Evolutionary conservation across 139 green algal genomes (phyloP).

Genomic region (Coelastrella sp.): DNA sequence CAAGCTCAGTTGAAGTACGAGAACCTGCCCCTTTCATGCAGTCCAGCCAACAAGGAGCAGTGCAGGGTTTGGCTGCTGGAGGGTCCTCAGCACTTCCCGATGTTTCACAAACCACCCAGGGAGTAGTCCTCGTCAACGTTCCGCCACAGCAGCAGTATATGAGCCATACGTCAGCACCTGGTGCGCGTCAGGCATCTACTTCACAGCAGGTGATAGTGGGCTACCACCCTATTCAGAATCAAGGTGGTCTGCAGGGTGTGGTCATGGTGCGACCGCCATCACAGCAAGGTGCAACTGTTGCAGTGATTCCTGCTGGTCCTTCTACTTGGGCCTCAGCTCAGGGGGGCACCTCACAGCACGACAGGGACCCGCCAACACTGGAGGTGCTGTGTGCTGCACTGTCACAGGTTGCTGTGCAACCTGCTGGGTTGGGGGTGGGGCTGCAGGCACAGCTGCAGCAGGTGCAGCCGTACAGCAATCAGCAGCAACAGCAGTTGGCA

Average conservation of each 20-base stretch:
- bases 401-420: background rate
- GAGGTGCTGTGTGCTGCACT: conserved; percentile 26
- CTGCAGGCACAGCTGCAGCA: conserved; percentile 8
- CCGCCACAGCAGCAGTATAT: background rate
- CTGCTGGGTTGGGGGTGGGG: background rate
- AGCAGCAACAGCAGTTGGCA: background rate
- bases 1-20: background rate
- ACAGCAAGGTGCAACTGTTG: conserved; percentile 27
- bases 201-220: conserved; percentile 2
- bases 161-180: background rate
- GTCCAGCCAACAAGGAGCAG: no score
- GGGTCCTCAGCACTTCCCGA: background rate
- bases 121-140: background rate
- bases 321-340: background rate
- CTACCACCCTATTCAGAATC: background rate
- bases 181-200: background rate
- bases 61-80: background rate
- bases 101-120: background rate
- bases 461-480: background rate
- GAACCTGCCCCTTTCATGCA: conserved; percentile 14
- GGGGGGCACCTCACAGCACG: background rate
- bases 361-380: conserved; percentile 11
- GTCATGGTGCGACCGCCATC: background rate
- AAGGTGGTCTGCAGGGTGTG: background rate
- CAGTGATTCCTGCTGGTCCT: conserved; percentile 36